These are phyloP conservation scores for Phlyctochytrium arcticum DNA, from an alignment of 192 early-diverging fungal species.

Conservation along the genomic window DNA sequence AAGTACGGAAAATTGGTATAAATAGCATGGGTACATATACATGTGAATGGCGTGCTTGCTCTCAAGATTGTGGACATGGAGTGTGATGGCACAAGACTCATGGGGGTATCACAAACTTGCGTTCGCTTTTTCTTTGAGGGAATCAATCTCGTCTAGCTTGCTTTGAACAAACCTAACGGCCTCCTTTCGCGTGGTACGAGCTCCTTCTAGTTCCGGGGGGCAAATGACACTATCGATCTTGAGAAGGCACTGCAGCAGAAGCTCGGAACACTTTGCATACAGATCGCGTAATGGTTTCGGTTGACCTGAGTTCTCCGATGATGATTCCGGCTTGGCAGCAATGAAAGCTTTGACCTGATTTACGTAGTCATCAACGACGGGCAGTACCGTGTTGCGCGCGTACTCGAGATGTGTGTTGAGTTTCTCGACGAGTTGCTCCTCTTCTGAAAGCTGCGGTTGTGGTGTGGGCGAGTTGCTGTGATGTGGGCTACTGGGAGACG, in stretches of 20 bases:
- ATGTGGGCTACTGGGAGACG: no score
- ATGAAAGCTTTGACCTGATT: conserved; percentile 19
- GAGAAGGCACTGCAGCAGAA: conserved; percentile 73
- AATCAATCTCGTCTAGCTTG: conserved; percentile 74
- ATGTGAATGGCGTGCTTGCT: no score
- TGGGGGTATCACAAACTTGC: no score
- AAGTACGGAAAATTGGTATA: no score
- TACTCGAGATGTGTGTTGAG: conserved; percentile 37
- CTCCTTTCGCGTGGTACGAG: conserved; percentile 66
- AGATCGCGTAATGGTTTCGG: conserved; percentile 64
- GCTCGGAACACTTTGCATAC: conserved; percentile 64
- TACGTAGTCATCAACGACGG: conserved; percentile 43
- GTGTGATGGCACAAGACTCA: no score
- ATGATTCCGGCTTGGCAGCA: conserved; percentile 31
- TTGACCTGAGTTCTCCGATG: conserved; percentile 10
- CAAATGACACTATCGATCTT: conserved; percentile 71
- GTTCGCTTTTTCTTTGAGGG: conserved; percentile 57
- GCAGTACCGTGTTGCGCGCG: conserved; percentile 27
- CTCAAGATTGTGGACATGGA: no score
- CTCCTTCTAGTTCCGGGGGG: conserved; percentile 64
- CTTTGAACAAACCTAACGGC: conserved; percentile 69
- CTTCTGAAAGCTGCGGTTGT: neutral
- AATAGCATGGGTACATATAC: no score
- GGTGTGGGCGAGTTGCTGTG: neutral
- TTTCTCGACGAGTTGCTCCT: neutral